A percentile compares a stretch with the other conserved stretches of the same genome.
Evolutionary conservation across 768 basidiomycete species (phyloP).

Genomic region (Pleurotus djamor): DNA sequence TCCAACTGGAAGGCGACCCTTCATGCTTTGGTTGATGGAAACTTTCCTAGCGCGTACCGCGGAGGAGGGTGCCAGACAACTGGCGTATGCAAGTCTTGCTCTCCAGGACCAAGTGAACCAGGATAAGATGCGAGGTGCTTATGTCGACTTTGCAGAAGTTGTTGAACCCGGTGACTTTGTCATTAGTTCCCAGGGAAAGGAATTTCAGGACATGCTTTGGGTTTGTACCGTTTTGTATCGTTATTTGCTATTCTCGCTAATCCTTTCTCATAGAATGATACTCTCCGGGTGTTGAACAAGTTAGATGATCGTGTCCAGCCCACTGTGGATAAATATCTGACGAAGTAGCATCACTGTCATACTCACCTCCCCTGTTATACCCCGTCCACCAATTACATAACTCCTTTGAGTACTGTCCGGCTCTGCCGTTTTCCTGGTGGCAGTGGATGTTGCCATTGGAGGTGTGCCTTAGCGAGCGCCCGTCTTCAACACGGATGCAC

Average conservation of each 20-base stretch:
- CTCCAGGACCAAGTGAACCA: slow-evolving; percentile 10
- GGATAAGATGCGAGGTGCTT: slow-evolving; percentile 27
- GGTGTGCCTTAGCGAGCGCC: too few species aligned
- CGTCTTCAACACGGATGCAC: too few species aligned
- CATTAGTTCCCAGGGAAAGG: slow-evolving; percentile 24
- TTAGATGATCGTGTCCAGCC: slow-evolving; percentile 14
- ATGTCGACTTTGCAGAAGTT: slow-evolving; percentile 18
- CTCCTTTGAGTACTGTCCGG: too few species aligned
- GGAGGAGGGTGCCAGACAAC: slow-evolving; percentile 31
- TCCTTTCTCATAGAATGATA: slow-evolving; percentile 11
- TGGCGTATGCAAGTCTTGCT: slow-evolving; percentile 31
- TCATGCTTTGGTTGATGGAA: slow-evolving; percentile 20
- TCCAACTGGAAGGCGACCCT: slow-evolving; percentile 8
- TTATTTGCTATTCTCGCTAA: background rate
- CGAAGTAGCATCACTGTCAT: too few species aligned
- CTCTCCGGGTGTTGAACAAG: slow-evolving; percentile 13
- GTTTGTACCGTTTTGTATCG: slow-evolving; percentile 15
- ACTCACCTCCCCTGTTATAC: too few species aligned
- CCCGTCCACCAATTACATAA: too few species aligned
- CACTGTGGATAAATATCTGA: slow-evolving; percentile 15
- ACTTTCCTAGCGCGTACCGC: slow-evolving; percentile 28
- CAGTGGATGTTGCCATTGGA: too few species aligned
- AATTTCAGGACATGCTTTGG: slow-evolving; percentile 29
- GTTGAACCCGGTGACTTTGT: slow-evolving; percentile 32
- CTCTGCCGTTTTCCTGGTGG: too few species aligned